Evolutionary conservation across 805 yeast genomes (phyloP).

Genomic region (Metschnikowia matae): DNA sequence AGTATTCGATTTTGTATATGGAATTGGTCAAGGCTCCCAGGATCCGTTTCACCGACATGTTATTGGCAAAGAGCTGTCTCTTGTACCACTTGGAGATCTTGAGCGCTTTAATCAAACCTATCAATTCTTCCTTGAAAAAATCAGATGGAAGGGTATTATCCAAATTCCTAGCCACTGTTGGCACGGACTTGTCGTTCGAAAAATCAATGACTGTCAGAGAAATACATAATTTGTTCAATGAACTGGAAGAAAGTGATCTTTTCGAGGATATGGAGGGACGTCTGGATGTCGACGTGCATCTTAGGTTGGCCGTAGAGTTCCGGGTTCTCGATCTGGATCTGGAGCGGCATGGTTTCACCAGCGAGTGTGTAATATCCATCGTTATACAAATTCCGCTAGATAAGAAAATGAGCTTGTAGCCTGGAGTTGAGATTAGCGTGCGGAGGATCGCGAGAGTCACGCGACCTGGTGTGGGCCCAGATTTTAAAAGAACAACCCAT

Average conservation of each 20-base stretch:
- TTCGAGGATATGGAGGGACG: constrained; percentile 30
- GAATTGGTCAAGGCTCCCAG: constrained; percentile 94
- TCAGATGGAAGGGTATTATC: constrained; percentile 80
- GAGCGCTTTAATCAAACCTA: constrained; percentile 58
- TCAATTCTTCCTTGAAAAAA: constrained; percentile 77
- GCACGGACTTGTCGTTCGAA: constrained; percentile 33
- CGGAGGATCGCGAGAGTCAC: constrained; percentile 2
- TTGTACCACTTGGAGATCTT: constrained; percentile 78
- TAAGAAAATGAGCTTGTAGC: neutral
- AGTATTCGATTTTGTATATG: constrained; percentile 69
- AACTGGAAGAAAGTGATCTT: constrained; percentile 34
- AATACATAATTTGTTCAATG: constrained; percentile 25
- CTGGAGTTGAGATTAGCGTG: neutral
- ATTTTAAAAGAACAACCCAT: neutral
- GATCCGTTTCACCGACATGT: constrained; percentile 59
- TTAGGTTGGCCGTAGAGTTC: constrained; percentile 30
- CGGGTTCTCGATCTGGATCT: constrained; percentile 36
- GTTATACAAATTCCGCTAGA: neutral
- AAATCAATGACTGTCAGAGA: constrained; percentile 26
- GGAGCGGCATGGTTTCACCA: constrained; percentile 28
- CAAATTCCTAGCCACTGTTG: constrained; percentile 54
- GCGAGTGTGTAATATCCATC: constrained; percentile 18
- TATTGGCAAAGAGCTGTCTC: constrained; percentile 37
- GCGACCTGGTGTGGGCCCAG: neutral
- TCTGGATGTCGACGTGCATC: constrained; percentile 31